phyloP scores from a whole-genome alignment of 176 grass and related monocot genomes.

The Carex pumila region DNA sequence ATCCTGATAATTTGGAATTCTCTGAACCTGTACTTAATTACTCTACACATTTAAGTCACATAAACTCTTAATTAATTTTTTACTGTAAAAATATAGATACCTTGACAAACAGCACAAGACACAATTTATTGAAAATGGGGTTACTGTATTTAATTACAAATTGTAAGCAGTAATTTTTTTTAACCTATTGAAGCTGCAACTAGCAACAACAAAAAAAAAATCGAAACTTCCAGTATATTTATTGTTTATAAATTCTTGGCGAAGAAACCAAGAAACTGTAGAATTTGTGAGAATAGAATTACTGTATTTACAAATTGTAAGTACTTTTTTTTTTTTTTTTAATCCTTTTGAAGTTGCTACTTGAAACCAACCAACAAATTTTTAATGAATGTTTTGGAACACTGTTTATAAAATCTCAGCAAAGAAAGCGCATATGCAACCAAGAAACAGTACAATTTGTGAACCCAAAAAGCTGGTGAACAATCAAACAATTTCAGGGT shows the following conservation, averaged over 20 bases:
- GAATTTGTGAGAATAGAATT: background rate
- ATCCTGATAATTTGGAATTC: too few relatives aligned
- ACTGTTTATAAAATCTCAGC: background rate
- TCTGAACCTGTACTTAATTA: too few relatives aligned
- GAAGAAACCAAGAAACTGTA: background rate
- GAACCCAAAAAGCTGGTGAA: slow-evolving; percentile 6
- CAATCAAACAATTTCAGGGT: slow-evolving; percentile 17
- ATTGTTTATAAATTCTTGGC: background rate
- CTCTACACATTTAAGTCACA: too few relatives aligned
- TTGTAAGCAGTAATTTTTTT: background rate
- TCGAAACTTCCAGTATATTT: too few relatives aligned
- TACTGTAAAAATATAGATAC: background rate
- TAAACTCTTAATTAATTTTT: too few relatives aligned
- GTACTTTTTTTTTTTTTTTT: background rate
- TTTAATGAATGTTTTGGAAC: background rate
- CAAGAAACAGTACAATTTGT: background rate
- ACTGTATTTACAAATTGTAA: background rate
- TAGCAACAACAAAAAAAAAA: too few relatives aligned
- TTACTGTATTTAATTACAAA: background rate
- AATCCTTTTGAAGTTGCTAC: too few relatives aligned
- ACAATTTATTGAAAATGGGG: background rate
- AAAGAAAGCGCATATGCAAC: background rate
- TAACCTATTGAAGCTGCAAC: too few relatives aligned
- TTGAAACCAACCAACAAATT: background rate
- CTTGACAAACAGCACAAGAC: background rate